Evolutionary conservation across 176 grass and related monocot genomes (phyloP).

Genomic region (bread wheat (Triticum aestivum)): DNA sequence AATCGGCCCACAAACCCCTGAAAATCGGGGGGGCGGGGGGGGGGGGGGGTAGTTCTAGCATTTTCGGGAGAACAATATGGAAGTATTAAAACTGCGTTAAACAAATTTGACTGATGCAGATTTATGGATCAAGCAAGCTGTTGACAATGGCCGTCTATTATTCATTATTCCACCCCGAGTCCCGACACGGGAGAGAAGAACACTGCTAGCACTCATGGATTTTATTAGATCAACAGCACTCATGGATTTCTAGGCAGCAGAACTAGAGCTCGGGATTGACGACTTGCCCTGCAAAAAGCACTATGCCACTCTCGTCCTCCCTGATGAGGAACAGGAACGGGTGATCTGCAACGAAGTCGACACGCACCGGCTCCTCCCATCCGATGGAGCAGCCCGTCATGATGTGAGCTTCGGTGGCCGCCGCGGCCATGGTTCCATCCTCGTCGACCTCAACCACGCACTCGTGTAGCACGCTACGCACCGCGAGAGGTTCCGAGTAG

Average conservation of each 20-base stretch:
- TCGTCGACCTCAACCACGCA: conserved; percentile 40
- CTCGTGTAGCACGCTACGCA: background rate
- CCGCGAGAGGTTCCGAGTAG: too few relatives aligned
- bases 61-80: background rate
- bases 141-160: background rate
- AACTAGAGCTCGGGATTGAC: conserved; percentile 8
- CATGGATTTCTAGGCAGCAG: background rate
- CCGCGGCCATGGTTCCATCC: conserved; percentile 46
- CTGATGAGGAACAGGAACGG: conserved; percentile 39
- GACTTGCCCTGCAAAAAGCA: conserved; percentile 36
- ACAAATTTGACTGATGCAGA: background rate
- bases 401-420: background rate
- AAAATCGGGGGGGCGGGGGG: too few relatives aligned
- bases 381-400: background rate
- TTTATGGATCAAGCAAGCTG: background rate
- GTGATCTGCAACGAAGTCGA: conserved; percentile 42
- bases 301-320: conserved; percentile 16
- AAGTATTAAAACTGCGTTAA: background rate
- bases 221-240: too few relatives aligned
- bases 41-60: too few relatives aligned
- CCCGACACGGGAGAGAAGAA: background rate
- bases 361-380: background rate
- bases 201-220: background rate
- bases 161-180: background rate
- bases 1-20: too few relatives aligned